Percentiles rank a stretch among this genome's conserved stretches.
Evolutionary conservation across 2,329 filamentous ascomycete genomes (phyloP).

Genomic region (Clarireedia homoeocarpa): DNA sequence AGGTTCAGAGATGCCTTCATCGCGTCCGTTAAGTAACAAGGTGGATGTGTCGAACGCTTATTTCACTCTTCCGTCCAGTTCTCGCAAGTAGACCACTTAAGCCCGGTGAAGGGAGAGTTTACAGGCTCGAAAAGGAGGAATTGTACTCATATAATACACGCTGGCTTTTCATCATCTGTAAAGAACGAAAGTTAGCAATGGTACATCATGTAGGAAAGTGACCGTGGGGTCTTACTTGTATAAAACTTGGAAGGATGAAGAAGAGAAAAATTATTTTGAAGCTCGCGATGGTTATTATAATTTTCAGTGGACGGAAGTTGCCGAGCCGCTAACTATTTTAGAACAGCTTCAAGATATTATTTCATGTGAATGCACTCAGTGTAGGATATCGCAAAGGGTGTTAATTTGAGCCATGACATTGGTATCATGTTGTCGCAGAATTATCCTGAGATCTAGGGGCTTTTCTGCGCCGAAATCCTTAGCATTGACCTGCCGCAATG

Average conservation of each 20-base stretch:
- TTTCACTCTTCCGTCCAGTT: conserved; percentile 73
- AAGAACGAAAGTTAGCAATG: conserved; percentile 28
- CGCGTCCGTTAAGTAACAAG: conserved; percentile 98
- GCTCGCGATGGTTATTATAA: conserved; percentile 28
- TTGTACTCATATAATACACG: conserved; percentile 84
- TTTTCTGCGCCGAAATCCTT: background rate
- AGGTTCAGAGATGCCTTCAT: conserved; percentile 92
- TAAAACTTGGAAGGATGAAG: conserved; percentile 99
- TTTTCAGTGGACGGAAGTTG: conserved; percentile 12
- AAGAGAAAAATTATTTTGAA: conserved; percentile 39
- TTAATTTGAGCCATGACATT: conserved; percentile 18
- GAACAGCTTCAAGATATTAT: conserved; percentile 18
- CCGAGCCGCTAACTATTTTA: conserved; percentile 17
- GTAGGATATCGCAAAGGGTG: background rate
- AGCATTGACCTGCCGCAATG: conserved; percentile 2
- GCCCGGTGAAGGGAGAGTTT: conserved; percentile 85
- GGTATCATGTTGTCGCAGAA: conserved; percentile 11
- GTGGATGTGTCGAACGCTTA: conserved; percentile 97
- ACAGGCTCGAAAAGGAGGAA: conserved; percentile 55
- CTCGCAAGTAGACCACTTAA: conserved; percentile 74
- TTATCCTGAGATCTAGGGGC: background rate
- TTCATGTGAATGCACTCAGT: background rate
- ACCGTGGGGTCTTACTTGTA: conserved; percentile 61
- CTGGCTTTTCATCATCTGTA: conserved; percentile 99
- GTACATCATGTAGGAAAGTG: conserved; percentile 1